phyloP scores from a whole-genome alignment of 306 rosid species.

The Sechiopsis laciniata region DNA sequence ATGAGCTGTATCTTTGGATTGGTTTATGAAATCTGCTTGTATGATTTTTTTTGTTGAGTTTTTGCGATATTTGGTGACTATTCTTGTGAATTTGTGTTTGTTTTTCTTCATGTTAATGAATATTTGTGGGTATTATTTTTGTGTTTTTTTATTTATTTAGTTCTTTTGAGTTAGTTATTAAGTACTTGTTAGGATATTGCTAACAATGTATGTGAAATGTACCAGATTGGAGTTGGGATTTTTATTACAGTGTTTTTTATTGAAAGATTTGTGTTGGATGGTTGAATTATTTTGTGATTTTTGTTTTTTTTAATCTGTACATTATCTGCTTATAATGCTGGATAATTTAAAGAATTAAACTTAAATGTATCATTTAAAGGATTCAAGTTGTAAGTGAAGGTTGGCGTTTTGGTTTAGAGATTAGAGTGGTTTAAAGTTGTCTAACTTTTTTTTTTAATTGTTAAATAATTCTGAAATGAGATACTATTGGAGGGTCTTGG shows the following conservation, averaged over 20 bases:
- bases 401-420: background rate
- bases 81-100: slow-evolving; percentile 9
- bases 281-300: background rate
- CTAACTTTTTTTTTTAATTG: background rate
- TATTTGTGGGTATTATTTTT: background rate
- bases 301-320: background rate
- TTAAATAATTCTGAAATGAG: background rate
- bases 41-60: background rate
- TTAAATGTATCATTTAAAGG: background rate
- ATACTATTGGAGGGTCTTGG: background rate
- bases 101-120: background rate
- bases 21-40: background rate
- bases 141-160: background rate
- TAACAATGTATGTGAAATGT: background rate
- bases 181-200: background rate
- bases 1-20: background rate
- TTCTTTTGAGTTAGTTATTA: background rate
- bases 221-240: background rate
- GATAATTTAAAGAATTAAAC: background rate
- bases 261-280: background rate
- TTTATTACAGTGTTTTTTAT: background rate
- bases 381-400: background rate
- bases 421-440: slow-evolving; percentile 6
- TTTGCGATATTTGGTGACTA: background rate
- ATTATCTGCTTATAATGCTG: background rate